A percentile compares a stretch with the other conserved stretches of the same genome.
Evolutionary conservation across 805 yeast species (phyloP).

Genomic region (Sugiyamaella qingdaonensis): DNA sequence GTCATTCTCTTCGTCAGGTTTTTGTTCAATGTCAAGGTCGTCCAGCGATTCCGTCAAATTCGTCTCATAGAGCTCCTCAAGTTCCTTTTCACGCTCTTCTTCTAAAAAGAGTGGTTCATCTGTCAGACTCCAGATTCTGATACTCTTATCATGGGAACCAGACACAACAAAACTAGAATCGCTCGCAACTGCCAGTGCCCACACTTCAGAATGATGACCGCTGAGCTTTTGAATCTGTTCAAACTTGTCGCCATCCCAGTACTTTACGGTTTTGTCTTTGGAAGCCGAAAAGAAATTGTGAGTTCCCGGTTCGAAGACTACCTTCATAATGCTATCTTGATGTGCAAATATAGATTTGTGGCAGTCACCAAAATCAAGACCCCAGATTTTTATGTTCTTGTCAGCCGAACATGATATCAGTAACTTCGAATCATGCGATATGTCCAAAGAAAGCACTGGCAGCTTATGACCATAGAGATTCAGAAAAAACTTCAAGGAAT

Average conservation of each 20-base stretch:
- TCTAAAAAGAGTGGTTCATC: slow-evolving; percentile 95
- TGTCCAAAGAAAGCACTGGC: slow-evolving; percentile 90
- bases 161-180: slow-evolving; percentile 68
- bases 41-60: slow-evolving; percentile 71
- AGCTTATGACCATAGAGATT: slow-evolving; percentile 94
- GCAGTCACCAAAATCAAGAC: slow-evolving; percentile 97
- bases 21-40: slow-evolving; percentile 40
- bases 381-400: slow-evolving; percentile 97
- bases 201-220: slow-evolving; percentile 89
- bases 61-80: slow-evolving; percentile 88
- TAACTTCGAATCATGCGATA: slow-evolving; percentile 81
- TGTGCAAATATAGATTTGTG: slow-evolving; percentile 96
- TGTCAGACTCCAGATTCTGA: slow-evolving; percentile 89
- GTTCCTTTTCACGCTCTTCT: slow-evolving; percentile 93
- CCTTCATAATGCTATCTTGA: slow-evolving; percentile 91
- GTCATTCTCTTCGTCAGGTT: slow-evolving; percentile 43
- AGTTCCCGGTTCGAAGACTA: slow-evolving; percentile 74
- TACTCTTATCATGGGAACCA: slow-evolving; percentile 89
- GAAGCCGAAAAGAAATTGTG: slow-evolving; percentile 88
- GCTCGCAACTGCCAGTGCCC: slow-evolving; percentile 79
- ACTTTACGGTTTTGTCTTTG: slow-evolving; percentile 84
- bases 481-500: slow-evolving; percentile 79
- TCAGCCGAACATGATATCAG: slow-evolving; percentile 94
- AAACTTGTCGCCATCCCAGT: slow-evolving; percentile 98
- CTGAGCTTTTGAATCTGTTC: slow-evolving; percentile 84